Evolutionary conservation across 1,284 basidiomycete species (phyloP).

Genomic region (Mixia osmundae): DNA sequence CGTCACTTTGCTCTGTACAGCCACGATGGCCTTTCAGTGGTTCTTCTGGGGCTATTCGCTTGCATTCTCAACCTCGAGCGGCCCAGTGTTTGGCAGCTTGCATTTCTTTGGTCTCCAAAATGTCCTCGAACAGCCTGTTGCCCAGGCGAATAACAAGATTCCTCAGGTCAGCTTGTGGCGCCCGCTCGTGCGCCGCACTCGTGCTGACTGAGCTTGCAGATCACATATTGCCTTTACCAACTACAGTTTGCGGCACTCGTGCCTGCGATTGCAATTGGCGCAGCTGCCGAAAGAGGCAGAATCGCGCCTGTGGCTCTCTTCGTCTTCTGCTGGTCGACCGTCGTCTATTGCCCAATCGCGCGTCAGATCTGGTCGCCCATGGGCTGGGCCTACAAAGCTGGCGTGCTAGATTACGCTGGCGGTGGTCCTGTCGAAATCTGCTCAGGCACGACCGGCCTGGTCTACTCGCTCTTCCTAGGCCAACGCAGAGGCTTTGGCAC

Average conservation of each 20-base stretch:
- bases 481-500: conserved; percentile 67
- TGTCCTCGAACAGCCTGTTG: conserved; percentile 52
- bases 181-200: background rate
- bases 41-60: conserved; percentile 19
- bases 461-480: conserved; percentile 79
- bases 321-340: conserved; percentile 67
- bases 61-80: conserved; percentile 25
- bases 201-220: conserved; percentile 38
- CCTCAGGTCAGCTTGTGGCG: background rate
- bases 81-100: conserved; percentile 29
- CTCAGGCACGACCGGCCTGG: conserved; percentile 63
- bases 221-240: conserved; percentile 74
- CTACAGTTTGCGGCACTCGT: conserved; percentile 68
- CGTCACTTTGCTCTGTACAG: conserved; percentile 23
- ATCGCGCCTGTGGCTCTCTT: conserved; percentile 72
- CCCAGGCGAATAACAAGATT: conserved; percentile 29
- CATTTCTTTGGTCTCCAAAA: conserved; percentile 59
- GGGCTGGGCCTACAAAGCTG: conserved; percentile 41
- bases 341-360: conserved; percentile 61
- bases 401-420: conserved; percentile 65
- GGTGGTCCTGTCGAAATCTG: conserved; percentile 85
- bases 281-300: conserved; percentile 70
- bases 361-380: conserved; percentile 84
- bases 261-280: conserved; percentile 33
- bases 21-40: conserved; percentile 44